Percentiles rank a stretch among this genome's conserved stretches.
Evolutionary conservation across 2,329 filamentous ascomycete genomes (phyloP).

Genomic region (Colletotrichum cereale): DNA sequence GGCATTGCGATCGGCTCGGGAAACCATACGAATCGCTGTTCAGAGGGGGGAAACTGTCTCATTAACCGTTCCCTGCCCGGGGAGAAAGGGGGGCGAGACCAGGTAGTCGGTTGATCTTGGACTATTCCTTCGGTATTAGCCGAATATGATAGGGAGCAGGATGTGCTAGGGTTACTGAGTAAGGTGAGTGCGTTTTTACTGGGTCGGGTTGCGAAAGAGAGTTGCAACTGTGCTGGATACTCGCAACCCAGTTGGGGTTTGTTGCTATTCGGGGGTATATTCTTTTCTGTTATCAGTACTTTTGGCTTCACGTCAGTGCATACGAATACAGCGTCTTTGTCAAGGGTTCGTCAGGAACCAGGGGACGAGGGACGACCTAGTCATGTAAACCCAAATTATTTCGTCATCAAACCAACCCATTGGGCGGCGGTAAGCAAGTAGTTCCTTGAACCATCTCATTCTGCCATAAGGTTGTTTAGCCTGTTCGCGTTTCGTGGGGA

Average conservation of each 20-base stretch:
- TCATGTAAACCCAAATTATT: conserved; percentile 2
- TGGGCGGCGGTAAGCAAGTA: background rate
- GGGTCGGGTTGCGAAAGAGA: conserved; percentile 9
- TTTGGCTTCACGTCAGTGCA: background rate
- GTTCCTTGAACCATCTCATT: conserved; percentile 11
- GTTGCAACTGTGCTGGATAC: conserved; percentile 25
- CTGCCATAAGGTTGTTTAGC: conserved; percentile 27
- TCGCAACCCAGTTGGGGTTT: conserved; percentile 8
- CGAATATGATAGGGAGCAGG: conserved; percentile 1
- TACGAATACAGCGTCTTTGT: background rate
- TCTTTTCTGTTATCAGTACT: background rate
- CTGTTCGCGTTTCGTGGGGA: conserved; percentile 6
- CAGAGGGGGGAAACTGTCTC: background rate
- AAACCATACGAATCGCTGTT: conserved; percentile 20
- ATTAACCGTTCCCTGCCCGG: background rate
- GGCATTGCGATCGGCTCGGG: conserved; percentile 39
- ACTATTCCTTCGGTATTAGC: conserved; percentile 28
- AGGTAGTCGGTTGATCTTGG: background rate
- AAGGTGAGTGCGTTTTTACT: conserved; percentile 27
- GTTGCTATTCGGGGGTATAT: conserved; percentile 16
- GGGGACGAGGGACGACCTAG: background rate
- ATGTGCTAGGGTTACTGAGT: conserved; percentile 25
- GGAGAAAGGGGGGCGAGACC: background rate
- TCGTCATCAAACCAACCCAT: background rate
- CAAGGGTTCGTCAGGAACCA: background rate